Base-by-base conservation (phyloP, 2,329 filamentous ascomycete genomes). In the Aspergillus sp. region DNA sequence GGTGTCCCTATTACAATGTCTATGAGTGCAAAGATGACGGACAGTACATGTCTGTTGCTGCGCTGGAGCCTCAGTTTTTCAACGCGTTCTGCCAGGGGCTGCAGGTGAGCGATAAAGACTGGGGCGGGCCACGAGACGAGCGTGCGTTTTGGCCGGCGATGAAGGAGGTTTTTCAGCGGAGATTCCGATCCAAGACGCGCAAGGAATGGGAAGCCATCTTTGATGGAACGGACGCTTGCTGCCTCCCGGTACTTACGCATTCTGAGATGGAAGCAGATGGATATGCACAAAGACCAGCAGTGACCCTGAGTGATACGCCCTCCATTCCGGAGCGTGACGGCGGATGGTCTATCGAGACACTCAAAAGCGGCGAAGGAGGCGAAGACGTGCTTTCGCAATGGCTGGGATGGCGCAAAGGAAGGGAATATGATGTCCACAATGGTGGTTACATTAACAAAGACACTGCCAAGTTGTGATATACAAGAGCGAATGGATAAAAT, bases 21-120 rank as follows among this genome's bases (percentile, higher is more conserved):
- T 96, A 96, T 70, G 84, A 87, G 76, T 36, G 32, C 32, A 81
- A 76, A 47, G 89, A 94, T 69, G 84, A 58, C 5, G 69, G 86
- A 1, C 79, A 78, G 55, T 92, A 84, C 67, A 85, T 96, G 80
- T 87, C 91, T 20, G 88, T 96, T 17, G 91, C 91, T 2, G 88
- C 90, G n/a, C 74, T 96, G 23, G 91, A 96, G 75, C 88, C 88
- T 47, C 86, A 88, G 53, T 96, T 96, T 72, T 96, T 87, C 67
- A 72, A 68, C 4, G 77, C 71, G 3, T 72, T 96, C 48, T 56
- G 93, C 5, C 76, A 79, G 54, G 85, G 88, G 0, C 72, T 96
- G 45, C 80, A 77, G 0, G 71, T 95, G 32, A 36, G 32, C 32
- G 32, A 36, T 16, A 36, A 36, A 16, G 32, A 36, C 32, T 36